phyloP scores from a whole-genome alignment of 371 early-diverging fungal genomes.

The Entomophthora muscae region DNA sequence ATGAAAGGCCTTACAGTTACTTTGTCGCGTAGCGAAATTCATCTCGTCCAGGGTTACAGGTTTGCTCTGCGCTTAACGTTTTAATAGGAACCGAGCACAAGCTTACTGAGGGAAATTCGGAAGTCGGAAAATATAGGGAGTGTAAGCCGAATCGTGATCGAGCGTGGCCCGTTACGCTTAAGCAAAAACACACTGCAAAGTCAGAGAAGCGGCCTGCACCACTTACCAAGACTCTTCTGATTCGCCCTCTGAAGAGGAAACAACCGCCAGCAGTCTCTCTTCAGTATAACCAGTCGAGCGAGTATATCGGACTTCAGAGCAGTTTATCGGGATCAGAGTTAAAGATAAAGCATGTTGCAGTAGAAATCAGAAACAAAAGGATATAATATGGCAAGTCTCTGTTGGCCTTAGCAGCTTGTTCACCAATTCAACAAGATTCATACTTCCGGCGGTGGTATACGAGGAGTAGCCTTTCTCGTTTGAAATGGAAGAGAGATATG shows the following conservation, averaged over 20 bases:
- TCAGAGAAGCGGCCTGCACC: not conserved
- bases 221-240: constrained; percentile 5
- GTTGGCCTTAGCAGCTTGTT: constrained; percentile 17
- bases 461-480: too few relatives aligned
- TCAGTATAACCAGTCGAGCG: not conserved
- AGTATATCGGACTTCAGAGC: not conserved
- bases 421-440: too few relatives aligned
- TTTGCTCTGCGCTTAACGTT: constrained; percentile 20
- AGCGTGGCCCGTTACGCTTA: constrained; percentile 15
- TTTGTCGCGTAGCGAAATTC: constrained; percentile 10
- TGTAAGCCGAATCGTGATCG: constrained; percentile 14
- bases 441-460: too few relatives aligned
- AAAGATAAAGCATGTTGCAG: not conserved
- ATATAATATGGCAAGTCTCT: constrained; percentile 19
- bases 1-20: constrained; percentile 10
- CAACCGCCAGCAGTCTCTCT: not conserved
- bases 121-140: constrained; percentile 25
- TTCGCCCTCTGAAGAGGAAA: not conserved
- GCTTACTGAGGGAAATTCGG: constrained; percentile 20
- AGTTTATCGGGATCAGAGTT: not conserved
- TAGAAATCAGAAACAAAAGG: constrained; percentile 11
- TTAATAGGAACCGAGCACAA: not conserved
- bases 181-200: constrained; percentile 20
- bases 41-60: constrained; percentile 17
- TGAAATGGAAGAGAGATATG: too few relatives aligned